phyloP scores from a whole-genome alignment of 768 basidiomycete species.

The Mycena chlorophos region DNA sequence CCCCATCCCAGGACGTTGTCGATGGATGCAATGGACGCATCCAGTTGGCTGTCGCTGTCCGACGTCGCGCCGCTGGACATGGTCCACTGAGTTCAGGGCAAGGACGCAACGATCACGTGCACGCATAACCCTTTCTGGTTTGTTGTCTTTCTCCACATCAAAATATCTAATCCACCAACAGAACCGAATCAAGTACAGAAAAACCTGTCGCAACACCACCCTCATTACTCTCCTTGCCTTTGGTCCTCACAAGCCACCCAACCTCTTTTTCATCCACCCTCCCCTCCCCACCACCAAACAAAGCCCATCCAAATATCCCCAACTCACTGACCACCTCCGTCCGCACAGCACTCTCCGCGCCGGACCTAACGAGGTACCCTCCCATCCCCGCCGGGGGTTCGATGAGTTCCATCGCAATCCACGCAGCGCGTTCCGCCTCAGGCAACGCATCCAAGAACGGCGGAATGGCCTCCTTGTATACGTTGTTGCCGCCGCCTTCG shows the following conservation, averaged over 20 bases:
- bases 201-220: constrained; percentile 88
- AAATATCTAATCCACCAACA: constrained; percentile 46
- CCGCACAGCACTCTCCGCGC: constrained; percentile 50
- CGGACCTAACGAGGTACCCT: constrained; percentile 79
- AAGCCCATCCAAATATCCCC: constrained; percentile 86
- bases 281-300: constrained; percentile 58
- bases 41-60: constrained; percentile 7
- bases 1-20: constrained; percentile 52
- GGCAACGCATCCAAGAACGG: constrained; percentile 67
- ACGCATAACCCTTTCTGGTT: too few species aligned
- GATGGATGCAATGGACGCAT: constrained; percentile 43
- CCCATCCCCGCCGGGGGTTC: constrained; percentile 64
- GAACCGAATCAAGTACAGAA: constrained; percentile 69
- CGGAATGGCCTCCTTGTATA: constrained; percentile 84
- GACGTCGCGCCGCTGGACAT: neutral
- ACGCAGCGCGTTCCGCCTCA: constrained; percentile 67
- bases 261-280: constrained; percentile 60
- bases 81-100: too few species aligned
- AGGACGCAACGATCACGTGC: too few species aligned
- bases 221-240: constrained; percentile 88
- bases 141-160: too few species aligned
- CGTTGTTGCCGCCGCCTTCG: constrained; percentile 98
- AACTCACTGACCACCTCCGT: constrained; percentile 84
- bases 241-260: constrained; percentile 88
- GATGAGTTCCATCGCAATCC: constrained; percentile 97